Base-by-base conservation (phyloP, 805 yeast genomes). In the Priceomyces carsonii region DNA sequence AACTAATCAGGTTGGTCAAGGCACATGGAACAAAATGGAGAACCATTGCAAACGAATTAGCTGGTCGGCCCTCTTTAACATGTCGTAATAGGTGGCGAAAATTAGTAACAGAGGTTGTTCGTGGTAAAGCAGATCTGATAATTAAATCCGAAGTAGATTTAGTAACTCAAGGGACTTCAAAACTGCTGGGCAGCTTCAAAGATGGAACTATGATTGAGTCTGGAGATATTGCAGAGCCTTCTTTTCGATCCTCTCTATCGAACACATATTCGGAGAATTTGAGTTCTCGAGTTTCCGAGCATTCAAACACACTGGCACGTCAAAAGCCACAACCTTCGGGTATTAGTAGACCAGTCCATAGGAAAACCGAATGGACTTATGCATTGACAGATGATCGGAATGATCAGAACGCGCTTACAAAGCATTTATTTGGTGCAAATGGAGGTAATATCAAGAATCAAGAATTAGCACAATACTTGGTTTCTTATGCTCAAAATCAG, bases 11-110 rank as follows among this genome's bases (percentile, higher is more conserved):
- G 29, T 73, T 79, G 47, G 90, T 88, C 15, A 79, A 80, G 49
- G 56, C 59, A 24, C 76, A 79, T 53, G 96, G 96, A 20, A 86
- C 96, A 0, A 82, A 85, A 53, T 90, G 98, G 98, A 75, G 93
- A 48, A 77, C 83, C 1, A 84, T 90, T 1, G 79, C 95, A 1
- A 52, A 62, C 27, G 81, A 78, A 31, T 77, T 90, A 71, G 72
- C 75, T 26, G 83, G 90, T 29, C 66, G 98, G 37, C 95, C 97
- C 4, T 81, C 93, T 43, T 71, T 90, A 38, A 87, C 95, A 0
- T 89, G 96, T 57, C 69, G 98, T 43, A 90, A 90, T 60, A 71
- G 96, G 43, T 90, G 96, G 96, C 74, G 96, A 47, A 88, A 85
- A 51, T 75, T 87, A 21, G 82, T 84, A 39, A 83, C 90, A 1